These are phyloP conservation scores for Triadica sebifera DNA, from an alignment of 345 rosid genomes.

Conservation along the genomic window DNA sequence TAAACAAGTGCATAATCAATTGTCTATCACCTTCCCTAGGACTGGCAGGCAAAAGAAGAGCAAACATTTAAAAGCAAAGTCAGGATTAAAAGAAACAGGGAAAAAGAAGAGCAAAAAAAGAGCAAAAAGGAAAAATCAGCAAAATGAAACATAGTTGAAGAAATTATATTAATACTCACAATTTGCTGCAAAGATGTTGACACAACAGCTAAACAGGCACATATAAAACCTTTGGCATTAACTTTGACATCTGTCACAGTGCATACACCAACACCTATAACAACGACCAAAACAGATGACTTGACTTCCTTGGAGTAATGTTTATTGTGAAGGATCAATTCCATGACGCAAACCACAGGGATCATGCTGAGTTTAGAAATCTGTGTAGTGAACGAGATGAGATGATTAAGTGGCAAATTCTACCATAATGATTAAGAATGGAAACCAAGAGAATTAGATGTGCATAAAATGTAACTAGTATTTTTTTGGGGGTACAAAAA, in stretches of 20 bases:
- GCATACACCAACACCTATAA: slow-evolving; percentile 88
- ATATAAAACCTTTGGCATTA: slow-evolving; percentile 84
- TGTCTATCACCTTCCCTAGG: neutral
- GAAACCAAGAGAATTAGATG: too few species aligned
- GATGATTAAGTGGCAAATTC: neutral
- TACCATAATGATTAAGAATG: neutral
- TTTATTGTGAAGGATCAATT: slow-evolving; percentile 85
- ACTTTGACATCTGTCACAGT: slow-evolving; percentile 94
- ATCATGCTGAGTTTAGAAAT: slow-evolving; percentile 96
- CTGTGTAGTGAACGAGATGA: slow-evolving; percentile 25
- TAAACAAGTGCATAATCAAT: neutral
- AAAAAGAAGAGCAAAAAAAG: neutral
- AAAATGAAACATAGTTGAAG: too few species aligned
- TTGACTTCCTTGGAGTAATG: slow-evolving; percentile 77
- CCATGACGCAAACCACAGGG: slow-evolving; percentile 93
- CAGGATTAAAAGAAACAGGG: neutral
- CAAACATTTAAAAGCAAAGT: neutral
- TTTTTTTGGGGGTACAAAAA: too few species aligned
- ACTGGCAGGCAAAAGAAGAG: neutral
- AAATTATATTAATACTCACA: slow-evolving; percentile 46
- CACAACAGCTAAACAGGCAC: slow-evolving; percentile 81
- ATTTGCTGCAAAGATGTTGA: slow-evolving; percentile 92
- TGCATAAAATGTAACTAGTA: too few species aligned
- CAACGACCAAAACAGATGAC: slow-evolving; percentile 75
- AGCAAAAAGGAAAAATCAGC: neutral